Evolutionary conservation across 176 grass and related monocot genomes (phyloP), one percentile per base, ranked within the genome.

Genomic region (Bothriochloa decipiens): DNA sequence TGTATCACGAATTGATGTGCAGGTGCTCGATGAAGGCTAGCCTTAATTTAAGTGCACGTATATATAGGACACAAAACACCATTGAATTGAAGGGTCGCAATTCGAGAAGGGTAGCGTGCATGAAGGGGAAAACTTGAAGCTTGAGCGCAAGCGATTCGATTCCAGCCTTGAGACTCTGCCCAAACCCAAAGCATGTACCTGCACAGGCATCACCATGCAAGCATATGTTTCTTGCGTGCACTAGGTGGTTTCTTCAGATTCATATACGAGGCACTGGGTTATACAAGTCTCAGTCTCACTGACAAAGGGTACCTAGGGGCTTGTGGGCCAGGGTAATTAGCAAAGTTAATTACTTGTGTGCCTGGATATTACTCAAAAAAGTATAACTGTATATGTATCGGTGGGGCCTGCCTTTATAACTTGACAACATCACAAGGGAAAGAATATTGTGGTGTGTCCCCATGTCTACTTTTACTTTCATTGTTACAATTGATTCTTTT

Each of bases 131-230:
- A 81, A 57, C 79, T 55, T 70, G 47, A 41, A 27, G 10, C 45
- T 16, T 27, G 79, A 40, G 65, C 16, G 9, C 65, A 81, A 81
- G 46, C 50, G 33, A 81, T 58, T 70, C 66, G 66, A 82, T 82
- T 82, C 80, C 80, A 82, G 47, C 14, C 67, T 71, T 82, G 35
- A 42, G n/a, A 2, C 47, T 42, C 33, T 22, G 22, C 49, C 14
- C 80, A 81, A 71, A 81, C 49, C 14, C 66, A 81, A 71, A 81
- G 46, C 66, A 81, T 81, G 33, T 22, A 55, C 40, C 41, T 35
- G 23, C 3, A 32, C 2, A 32, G 8, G 18, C 7, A 58, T n/a
- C 18, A 58, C 20, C 53, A 58, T 72, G n/a, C 12, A 10, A 22
- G 10, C 10, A 5, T 17, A 50, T 69, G 11, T 52, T 81, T 53